Base-by-base conservation (phyloP, 2,329 filamentous ascomycete species). In the Pseudocercospora eumusae region DNA sequence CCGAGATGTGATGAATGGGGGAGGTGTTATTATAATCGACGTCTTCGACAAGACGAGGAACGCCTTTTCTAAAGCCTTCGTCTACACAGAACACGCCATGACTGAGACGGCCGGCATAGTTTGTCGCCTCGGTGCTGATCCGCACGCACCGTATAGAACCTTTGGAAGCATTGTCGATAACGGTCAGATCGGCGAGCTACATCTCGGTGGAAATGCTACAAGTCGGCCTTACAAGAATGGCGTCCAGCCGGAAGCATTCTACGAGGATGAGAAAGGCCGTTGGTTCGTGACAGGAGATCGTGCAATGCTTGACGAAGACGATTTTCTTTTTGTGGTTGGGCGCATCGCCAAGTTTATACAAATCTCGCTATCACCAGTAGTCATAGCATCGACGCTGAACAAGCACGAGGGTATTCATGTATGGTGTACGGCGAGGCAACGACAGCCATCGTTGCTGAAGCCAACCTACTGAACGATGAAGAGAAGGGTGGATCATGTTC, bases 241-340 rank as follows among this genome's bases (percentile, higher is more conserved):
- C n/a, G 57, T 31, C 5, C 57, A 57, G 44, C 52, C 57, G 2
- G 57, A 63, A 40, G 25, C 21, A 10, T 60, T 57, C 28, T 60
- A 57, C 36, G 31, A 45, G 1, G 62, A 57, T 21, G 42, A 61
- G 13, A 62, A 54, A 6, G 53, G 56, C 21, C 21, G 36, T 15
- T 68, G 66, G 66, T 58, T 66, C 20, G 54, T 59, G 4, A 68
- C 66, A 27, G 66, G 66, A 13, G 62, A 68, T 57, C 31, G 57
- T 7, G 66, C 60, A 6, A 18, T 66, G 18, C 52, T 66, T 15
- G 55, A 60, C 25, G 54, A 56, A 2, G 20, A 57, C 4, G 59
- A 59, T 21, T 44, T 49, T 11, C 56, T 64, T 10, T 66, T 53
- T 20, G 45, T 68, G 21, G 27, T 62, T 18, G 65, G 65, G n/a